These are phyloP conservation scores for Sistotremastrum suecicum DNA, from an alignment of 768 basidiomycete genomes.

Conservation along the genomic window DNA sequence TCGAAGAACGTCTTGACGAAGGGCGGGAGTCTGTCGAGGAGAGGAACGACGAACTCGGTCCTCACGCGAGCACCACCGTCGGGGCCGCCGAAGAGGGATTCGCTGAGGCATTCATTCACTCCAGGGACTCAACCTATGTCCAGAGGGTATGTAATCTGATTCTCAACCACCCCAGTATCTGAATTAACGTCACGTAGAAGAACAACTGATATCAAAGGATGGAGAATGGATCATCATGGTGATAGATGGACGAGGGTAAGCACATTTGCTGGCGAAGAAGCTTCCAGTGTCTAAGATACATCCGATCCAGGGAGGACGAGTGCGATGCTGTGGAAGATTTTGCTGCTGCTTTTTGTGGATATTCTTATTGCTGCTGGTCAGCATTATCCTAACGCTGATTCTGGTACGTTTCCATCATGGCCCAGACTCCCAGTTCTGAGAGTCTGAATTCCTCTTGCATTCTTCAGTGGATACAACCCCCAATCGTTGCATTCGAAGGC, in stretches of 20 bases:
- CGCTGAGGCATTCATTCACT: background rate
- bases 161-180: too few species aligned
- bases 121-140: background rate
- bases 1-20: background rate
- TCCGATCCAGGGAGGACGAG: constrained; percentile 38
- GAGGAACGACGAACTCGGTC: constrained; percentile 1
- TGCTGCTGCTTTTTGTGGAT: constrained; percentile 66
- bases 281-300: background rate
- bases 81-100: background rate
- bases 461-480: constrained; percentile 63
- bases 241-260: constrained; percentile 55
- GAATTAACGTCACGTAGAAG: constrained; percentile 3
- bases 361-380: constrained; percentile 44
- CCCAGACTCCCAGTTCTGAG: too few species aligned
- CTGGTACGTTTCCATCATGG: constrained; percentile 44
- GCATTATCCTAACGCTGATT: constrained; percentile 50
- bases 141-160: too few species aligned
- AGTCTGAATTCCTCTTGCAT: background rate
- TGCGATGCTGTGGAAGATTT: constrained; percentile 50
- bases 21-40: background rate
- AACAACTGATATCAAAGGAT: constrained; percentile 12
- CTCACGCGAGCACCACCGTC: constrained; percentile 3
- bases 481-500: constrained; percentile 43
- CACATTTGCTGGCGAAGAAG: constrained; percentile 1
- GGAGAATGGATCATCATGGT: constrained; percentile 41